Base-by-base conservation (phyloP, 768 basidiomycete species). In the Stropharia rugosoannulata region DNA sequence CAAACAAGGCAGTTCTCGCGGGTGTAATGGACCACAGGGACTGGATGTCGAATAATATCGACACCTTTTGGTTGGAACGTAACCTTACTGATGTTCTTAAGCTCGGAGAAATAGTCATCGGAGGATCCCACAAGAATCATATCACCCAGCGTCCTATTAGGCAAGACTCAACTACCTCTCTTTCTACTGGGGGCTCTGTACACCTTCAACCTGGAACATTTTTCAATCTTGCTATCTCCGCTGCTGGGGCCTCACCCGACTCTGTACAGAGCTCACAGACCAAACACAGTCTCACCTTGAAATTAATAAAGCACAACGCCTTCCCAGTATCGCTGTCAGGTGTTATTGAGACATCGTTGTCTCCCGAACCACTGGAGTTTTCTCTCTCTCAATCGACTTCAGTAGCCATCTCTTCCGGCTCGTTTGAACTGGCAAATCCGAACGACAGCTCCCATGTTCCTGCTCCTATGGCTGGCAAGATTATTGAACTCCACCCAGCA, bases 61-160 rank as follows among this genome's bases (percentile, higher is more conserved):
- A 75, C 54, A 74, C 73, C 3, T 45, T 73, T 4, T 76, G 73
- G 75, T 49, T 76, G 36, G 75, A 76, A 56, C 59, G 70, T 40
- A 73, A 73, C 36, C 38, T 66, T 15, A 50, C 50, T 3, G 53
- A 57, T 1, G 56, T 71, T 4, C 43, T 70, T 27, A 35, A 46
- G 8, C 43, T 64, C 1, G 70, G 69, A 13, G 57, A 57, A n/a
- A 51, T 46, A 35, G 46, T 16, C 15, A 25, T 36, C 32, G 29
- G 48, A 53, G 45, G 42, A 29, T 5, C 10, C 37, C 12, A 35
- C 22, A 18, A 11, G 3, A 51, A 42, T 25, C 15, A 15, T 8
- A 4, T 22, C 22, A 22, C 22, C 22, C 22, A 22, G 4, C 22
- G 22, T 22, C 22, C 4, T 4, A 22, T 4, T 22, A 22, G 22